Conservation (phyloP, 176 grass and related monocot genomes). For the Oryza australiensis region DNA sequence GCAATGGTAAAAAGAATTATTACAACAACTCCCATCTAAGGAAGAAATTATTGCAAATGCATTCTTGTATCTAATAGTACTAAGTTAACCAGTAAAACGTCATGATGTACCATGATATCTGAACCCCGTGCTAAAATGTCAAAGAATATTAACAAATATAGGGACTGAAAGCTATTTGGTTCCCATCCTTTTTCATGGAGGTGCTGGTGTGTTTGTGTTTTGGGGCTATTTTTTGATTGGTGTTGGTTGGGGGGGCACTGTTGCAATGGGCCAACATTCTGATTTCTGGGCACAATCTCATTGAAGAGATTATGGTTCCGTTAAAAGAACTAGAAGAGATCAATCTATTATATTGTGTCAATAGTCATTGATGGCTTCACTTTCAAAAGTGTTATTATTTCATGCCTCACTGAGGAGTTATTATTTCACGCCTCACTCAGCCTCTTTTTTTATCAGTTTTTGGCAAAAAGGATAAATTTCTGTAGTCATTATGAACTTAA, state of each 20-base stretch:
- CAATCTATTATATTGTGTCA: not conserved
- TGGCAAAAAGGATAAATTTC: not conserved
- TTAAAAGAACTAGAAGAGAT: not conserved
- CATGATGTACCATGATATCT: slow-evolving; percentile 9
- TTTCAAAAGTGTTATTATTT: not conserved
- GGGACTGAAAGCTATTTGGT: not conserved
- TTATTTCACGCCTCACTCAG: no score
- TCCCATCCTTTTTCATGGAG: not conserved
- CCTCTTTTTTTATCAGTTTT: no score
- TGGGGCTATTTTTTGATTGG: not conserved
- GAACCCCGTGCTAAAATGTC: slow-evolving; percentile 13
- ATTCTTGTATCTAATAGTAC: not conserved
- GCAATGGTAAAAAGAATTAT: slow-evolving; percentile 30
- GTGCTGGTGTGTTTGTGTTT: not conserved
- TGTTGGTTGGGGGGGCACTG: no score
- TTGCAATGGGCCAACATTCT: no score
- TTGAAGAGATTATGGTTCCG: no score
- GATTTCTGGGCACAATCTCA: no score
- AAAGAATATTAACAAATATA: slow-evolving; percentile 16
- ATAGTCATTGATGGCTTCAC: not conserved
- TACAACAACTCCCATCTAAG: slow-evolving; percentile 29
- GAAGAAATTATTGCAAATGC: slow-evolving; percentile 10
- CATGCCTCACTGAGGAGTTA: not conserved
- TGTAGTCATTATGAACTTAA: not conserved
- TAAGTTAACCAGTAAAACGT: slow-evolving; percentile 3